These are phyloP conservation scores for Ephemerocybe angulata DNA, from an alignment of 768 basidiomycete genomes.

Conservation along the genomic window DNA sequence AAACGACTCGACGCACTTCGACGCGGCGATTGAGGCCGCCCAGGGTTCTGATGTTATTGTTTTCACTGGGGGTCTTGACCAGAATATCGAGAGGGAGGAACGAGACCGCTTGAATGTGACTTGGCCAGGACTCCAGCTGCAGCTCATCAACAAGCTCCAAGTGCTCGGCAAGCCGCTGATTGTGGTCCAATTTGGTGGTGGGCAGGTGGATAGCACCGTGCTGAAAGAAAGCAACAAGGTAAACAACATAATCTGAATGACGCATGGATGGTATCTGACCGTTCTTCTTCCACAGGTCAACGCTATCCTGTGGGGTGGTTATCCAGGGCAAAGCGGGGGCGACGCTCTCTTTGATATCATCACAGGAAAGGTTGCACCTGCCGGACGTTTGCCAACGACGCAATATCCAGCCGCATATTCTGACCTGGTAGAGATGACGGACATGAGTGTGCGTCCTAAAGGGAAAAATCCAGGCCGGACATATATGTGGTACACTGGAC, in stretches of 20 bases:
- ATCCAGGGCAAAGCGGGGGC: conserved; percentile 55
- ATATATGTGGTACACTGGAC: conserved; percentile 54
- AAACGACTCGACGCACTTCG: conserved; percentile 42
- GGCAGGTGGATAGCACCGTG: conserved; percentile 48
- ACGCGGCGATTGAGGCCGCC: conserved; percentile 49
- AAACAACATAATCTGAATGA: conserved; percentile 9
- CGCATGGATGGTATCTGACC: background rate
- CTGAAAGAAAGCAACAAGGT: conserved; percentile 44
- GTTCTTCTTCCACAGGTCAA: conserved; percentile 36
- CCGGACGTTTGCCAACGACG: conserved; percentile 51
- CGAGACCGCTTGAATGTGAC: conserved; percentile 44
- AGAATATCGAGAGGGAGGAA: conserved; percentile 44
- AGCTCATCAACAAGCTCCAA: conserved; percentile 43
- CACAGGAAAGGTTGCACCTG: conserved; percentile 47
- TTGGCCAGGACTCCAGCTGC: conserved; percentile 56
- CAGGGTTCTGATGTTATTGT: conserved; percentile 46
- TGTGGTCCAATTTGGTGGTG: conserved; percentile 54
- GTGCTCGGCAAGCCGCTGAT: conserved; percentile 48
- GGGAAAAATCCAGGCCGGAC: conserved; percentile 50
- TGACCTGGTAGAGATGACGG: conserved; percentile 50
- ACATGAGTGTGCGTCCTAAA: conserved; percentile 53
- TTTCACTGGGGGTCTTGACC: conserved; percentile 54
- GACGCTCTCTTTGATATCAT: conserved; percentile 51
- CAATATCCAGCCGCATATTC: conserved; percentile 52
- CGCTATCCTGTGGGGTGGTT: conserved; percentile 55